These are phyloP conservation scores for Lasiodiplodia sp. DNA, from an alignment of 2,329 filamentous ascomycete genomes.

Conservation along the genomic window DNA sequence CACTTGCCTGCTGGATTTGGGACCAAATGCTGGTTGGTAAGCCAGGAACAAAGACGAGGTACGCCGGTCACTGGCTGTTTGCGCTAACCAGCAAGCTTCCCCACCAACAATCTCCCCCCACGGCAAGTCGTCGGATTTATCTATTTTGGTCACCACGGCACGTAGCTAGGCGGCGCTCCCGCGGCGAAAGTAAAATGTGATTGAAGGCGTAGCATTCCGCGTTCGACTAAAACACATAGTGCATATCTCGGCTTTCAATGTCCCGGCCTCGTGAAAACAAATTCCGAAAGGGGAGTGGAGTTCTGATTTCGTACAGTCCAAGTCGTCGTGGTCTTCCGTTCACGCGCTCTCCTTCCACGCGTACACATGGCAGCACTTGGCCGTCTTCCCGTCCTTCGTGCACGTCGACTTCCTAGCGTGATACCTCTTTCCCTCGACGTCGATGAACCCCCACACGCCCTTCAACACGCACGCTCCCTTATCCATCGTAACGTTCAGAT, in stretches of 20 bases:
- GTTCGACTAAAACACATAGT: no score
- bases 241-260: no score
- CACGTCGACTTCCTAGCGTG: constrained; percentile 8
- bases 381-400: background rate
- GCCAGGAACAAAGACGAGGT: background rate
- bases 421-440: constrained; percentile 2
- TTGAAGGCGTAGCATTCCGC: no score
- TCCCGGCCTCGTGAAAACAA: no score
- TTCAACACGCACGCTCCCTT: background rate
- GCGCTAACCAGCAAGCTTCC: background rate
- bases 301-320: background rate
- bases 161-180: no score
- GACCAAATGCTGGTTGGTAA: background rate
- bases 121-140: no score
- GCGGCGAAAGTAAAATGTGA: no score
- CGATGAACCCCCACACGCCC: constrained; percentile 10
- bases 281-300: background rate
- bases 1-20: background rate
- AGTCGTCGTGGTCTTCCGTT: background rate
- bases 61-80: background rate
- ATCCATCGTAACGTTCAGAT: background rate
- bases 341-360: constrained; percentile 4
- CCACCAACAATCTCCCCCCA: background rate
- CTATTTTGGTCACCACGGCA: no score
- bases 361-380: background rate